Evolutionary conservation across 2,329 filamentous ascomycete genomes (phyloP).

Genomic region (Aspergillus tamarii): DNA sequence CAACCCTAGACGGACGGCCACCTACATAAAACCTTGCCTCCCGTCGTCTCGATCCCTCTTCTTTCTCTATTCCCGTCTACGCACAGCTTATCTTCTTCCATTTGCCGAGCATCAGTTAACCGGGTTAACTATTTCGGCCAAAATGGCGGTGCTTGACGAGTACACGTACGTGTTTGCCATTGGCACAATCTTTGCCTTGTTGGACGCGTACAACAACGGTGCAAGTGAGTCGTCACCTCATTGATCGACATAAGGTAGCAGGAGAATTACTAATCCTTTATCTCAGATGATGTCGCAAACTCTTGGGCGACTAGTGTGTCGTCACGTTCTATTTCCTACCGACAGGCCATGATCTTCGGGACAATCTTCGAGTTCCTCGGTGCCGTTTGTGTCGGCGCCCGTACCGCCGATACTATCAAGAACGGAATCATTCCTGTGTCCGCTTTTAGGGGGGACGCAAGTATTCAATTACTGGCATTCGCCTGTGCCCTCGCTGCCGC

Average conservation of each 20-base stretch:
- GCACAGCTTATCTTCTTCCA: not conserved
- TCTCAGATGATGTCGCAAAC: slow-evolving; percentile 75
- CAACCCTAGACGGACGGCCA: not conserved
- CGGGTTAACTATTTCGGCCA: slow-evolving; percentile 29
- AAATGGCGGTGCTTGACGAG: slow-evolving; percentile 60
- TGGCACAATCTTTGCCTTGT: slow-evolving; percentile 74
- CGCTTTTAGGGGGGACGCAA: slow-evolving; percentile 63
- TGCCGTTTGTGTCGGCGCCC: slow-evolving; percentile 67
- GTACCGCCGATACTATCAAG: slow-evolving; percentile 78
- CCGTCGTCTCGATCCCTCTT: not conserved
- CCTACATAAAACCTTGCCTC: not conserved
- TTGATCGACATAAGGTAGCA: too few species aligned
- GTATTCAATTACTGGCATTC: slow-evolving; percentile 67
- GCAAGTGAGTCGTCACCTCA: slow-evolving; percentile 61
- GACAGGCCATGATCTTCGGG: slow-evolving; percentile 51
- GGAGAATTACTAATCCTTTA: not conserved
- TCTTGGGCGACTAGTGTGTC: slow-evolving; percentile 81
- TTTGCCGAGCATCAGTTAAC: not conserved
- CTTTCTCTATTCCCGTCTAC: not conserved
- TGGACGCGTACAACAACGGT: slow-evolving; percentile 79
- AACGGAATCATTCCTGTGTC: slow-evolving; percentile 69
- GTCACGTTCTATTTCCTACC: slow-evolving; percentile 62
- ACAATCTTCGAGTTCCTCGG: slow-evolving; percentile 70
- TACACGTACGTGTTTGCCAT: slow-evolving; percentile 76
- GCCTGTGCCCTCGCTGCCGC: slow-evolving; percentile 37